phyloP scores from a whole-genome alignment of 1,139 yeast genomes.

The Blastobotrys capitulatus region DNA sequence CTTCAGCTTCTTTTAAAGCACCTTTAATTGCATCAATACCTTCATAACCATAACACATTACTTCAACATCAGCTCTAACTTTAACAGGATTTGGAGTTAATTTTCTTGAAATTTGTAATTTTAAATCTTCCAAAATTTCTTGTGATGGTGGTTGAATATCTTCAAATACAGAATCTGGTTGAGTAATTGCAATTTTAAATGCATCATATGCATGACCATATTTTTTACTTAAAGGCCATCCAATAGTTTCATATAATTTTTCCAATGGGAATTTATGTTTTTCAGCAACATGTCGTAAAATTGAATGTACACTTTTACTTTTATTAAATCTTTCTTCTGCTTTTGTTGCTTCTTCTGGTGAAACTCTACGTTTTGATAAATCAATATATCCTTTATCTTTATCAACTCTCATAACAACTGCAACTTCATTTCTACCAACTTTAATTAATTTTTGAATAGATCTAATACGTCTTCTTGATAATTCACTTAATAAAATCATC shows the following conservation, averaged over 20 bases:
- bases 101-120: conserved; percentile 82
- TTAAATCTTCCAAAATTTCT: conserved; percentile 74
- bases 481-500: conserved; percentile 92
- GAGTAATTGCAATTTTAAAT: conserved; percentile 91
- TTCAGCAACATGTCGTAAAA: conserved; percentile 96
- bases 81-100: conserved; percentile 97
- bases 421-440: conserved; percentile 98
- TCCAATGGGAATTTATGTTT: conserved; percentile 87
- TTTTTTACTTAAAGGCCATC: conserved; percentile 96
- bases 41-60: conserved; percentile 93
- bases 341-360: conserved; percentile 94
- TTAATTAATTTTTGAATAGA: conserved; percentile 95
- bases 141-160: conserved; percentile 65
- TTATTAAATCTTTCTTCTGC: conserved; percentile 98
- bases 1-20: conserved; percentile 85
- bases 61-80: conserved; percentile 96
- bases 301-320: conserved; percentile 95
- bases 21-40: conserved; percentile 96
- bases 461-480: conserved; percentile 97
- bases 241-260: conserved; percentile 76
- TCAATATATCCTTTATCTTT: conserved; percentile 98
- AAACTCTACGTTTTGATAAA: conserved; percentile 93
- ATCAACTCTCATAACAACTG: conserved; percentile 97
- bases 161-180: conserved; percentile 76
- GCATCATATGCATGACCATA: conserved; percentile 98